Evolutionary conservation across 2,329 filamentous ascomycete species (phyloP).

Genomic region (Penicillium carneum): DNA sequence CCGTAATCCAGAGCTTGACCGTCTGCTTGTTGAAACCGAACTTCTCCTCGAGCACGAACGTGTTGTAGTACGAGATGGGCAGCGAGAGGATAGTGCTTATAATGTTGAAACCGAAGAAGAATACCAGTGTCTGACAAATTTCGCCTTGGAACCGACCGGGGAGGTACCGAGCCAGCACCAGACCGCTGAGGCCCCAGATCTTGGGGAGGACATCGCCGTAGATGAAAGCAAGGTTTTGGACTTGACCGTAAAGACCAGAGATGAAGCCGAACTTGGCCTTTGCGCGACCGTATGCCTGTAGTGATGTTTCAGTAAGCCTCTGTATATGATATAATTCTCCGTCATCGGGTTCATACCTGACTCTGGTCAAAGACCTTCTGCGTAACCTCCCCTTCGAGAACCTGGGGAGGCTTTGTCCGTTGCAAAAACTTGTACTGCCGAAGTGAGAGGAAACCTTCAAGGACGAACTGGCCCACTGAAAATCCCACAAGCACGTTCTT

Average conservation of each 20-base stretch:
- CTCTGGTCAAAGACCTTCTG: constrained; percentile 92
- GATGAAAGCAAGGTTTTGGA: constrained; percentile 88
- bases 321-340: background rate
- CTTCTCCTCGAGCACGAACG: constrained; percentile 93
- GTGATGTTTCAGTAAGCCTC: constrained; percentile 10
- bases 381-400: constrained; percentile 85
- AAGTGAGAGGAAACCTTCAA: constrained; percentile 87
- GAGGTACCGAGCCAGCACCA: constrained; percentile 74
- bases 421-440: constrained; percentile 90
- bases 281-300: constrained; percentile 84
- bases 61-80: constrained; percentile 86
- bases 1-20: constrained; percentile 81
- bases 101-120: constrained; percentile 85
- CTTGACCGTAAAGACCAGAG: constrained; percentile 80
- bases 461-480: constrained; percentile 85
- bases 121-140: constrained; percentile 90
- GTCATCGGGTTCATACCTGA: constrained; percentile 62
- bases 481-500: constrained; percentile 95
- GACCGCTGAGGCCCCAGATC: constrained; percentile 83
- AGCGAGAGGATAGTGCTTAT: constrained; percentile 80
- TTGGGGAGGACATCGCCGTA: constrained; percentile 89
- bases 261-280: constrained; percentile 90
- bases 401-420: constrained; percentile 79
- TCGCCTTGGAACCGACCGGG: constrained; percentile 85
- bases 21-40: constrained; percentile 99